phyloP scores from a whole-genome alignment of 2,329 filamentous ascomycete genomes.

The Akanthomyces muscarius region DNA sequence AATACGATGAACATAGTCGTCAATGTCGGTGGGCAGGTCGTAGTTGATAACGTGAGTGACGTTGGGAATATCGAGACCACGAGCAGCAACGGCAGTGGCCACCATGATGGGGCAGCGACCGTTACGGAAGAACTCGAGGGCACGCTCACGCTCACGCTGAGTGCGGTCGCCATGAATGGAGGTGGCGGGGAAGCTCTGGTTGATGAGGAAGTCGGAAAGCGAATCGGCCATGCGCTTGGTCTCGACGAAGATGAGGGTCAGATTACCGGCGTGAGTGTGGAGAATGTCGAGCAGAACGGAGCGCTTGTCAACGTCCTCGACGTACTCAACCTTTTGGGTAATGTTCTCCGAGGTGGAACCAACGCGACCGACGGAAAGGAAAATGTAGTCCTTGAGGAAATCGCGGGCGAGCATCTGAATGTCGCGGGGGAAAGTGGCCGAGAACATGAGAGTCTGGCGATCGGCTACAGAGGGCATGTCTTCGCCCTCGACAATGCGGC shows the following conservation, averaged over 20 bases:
- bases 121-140: slow-evolving; percentile 95
- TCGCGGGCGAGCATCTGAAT: slow-evolving; percentile 99
- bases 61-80: slow-evolving; percentile 89
- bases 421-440: slow-evolving; percentile 96
- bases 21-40: slow-evolving; percentile 96
- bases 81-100: slow-evolving; percentile 90
- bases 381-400: slow-evolving; percentile 98
- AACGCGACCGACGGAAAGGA: slow-evolving; percentile 96
- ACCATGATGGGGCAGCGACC: slow-evolving; percentile 94
- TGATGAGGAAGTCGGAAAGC: slow-evolving; percentile 95
- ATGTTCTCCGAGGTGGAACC: slow-evolving; percentile 99
- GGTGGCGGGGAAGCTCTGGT: slow-evolving; percentile 96
- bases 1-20: slow-evolving; percentile 98
- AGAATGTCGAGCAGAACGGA: slow-evolving; percentile 96
- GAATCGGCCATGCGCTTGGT: slow-evolving; percentile 99
- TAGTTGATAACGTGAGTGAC: slow-evolving; percentile 99
- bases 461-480: slow-evolving; percentile 84
- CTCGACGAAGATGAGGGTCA: slow-evolving; percentile 97
- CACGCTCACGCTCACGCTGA: slow-evolving; percentile 97
- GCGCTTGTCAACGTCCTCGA: slow-evolving; percentile 95
- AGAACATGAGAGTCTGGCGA: slow-evolving; percentile 99
- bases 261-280: slow-evolving; percentile 82
- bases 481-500: slow-evolving; percentile 95
- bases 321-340: slow-evolving; percentile 96
- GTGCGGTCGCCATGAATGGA: slow-evolving; percentile 98